Base-by-base conservation (phyloP, 306 rosid genomes). In the Ziziphus jujuba region DNA sequence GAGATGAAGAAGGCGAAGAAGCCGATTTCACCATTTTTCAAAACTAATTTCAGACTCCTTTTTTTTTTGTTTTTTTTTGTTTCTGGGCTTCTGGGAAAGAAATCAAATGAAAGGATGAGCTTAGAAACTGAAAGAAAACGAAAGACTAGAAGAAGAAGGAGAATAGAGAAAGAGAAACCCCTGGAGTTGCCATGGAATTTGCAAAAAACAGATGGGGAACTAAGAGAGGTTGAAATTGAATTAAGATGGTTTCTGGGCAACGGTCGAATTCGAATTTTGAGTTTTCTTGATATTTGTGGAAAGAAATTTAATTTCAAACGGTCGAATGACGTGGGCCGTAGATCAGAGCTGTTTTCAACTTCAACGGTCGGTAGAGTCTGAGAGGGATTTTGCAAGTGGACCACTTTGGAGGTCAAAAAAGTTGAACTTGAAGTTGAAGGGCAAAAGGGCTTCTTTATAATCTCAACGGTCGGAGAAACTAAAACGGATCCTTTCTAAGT, bases 1-100 rank as follows among this genome's bases (percentile, higher is more conserved):
- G 95, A 70, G 97, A 90, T 5, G 91, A 83, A 65, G 89, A 82
- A 34, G 89, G 84, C 9, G 96, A 84, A 4, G 96, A 63, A 20
- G 80, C 68, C 8, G 77, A 76, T 70, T 85, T 90, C 63, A 80
- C 88, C 91, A 90, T 85, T 44, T 60, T 72, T 34, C 0, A 13
- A 3, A 3, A 7, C 44, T 10, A 52, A 15, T 21, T 60, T 36
- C 20, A 21, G 28, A 12, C 40, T 19, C 14, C 2, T 0, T 31
- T 22, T 6, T 2, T 11, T 6, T 28, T 47, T 6, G 20, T 10
- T 0, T 14, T 4, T 56, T n/a, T 33, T 25, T 13, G 15, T 44
- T 12, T n/a, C n/a, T n/a, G n/a, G n/a, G 5, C 45, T 55, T 8
- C 20, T 4, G 33, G 23, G 61, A 40, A 51, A 56, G 55, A 49